Evolutionary conservation across 768 basidiomycete species (phyloP).

Genomic region (Punctularia strigosozonata): DNA sequence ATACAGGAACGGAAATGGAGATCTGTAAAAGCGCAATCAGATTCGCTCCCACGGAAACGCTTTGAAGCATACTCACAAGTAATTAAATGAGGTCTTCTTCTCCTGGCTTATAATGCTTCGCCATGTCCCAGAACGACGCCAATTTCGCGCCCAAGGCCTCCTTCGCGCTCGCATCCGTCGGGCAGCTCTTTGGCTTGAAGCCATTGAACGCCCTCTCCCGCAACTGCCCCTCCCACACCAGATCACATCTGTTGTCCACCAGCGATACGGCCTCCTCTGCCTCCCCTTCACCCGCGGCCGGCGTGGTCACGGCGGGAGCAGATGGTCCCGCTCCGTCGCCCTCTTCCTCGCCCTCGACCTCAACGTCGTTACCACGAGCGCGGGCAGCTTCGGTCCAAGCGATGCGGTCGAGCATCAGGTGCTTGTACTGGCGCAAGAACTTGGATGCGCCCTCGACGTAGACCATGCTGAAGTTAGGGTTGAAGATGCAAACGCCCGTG

Average conservation of each 20-base stretch:
- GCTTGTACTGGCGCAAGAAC: constrained; percentile 77
- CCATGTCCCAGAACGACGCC: constrained; percentile 89
- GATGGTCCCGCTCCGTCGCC: constrained; percentile 18
- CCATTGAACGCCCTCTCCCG: constrained; percentile 69
- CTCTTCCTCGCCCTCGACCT: constrained; percentile 28
- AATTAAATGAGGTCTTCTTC: constrained; percentile 61
- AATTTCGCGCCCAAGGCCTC: constrained; percentile 78
- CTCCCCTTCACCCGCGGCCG: constrained; percentile 15
- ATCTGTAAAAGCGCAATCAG: no score
- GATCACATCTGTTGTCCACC: constrained; percentile 78
- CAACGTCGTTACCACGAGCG: constrained; percentile 53
- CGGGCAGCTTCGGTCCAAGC: constrained; percentile 90
- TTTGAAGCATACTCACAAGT: no score
- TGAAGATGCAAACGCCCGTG: constrained; percentile 84
- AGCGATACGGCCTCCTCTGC: constrained; percentile 34
- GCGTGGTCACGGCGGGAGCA: constrained; percentile 24
- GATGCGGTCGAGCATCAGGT: constrained; percentile 77
- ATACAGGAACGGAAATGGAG: no score
- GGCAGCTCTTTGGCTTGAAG: constrained; percentile 76
- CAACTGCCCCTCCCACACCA: constrained; percentile 89
- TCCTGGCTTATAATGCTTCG: constrained; percentile 81
- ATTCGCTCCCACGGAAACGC: no score
- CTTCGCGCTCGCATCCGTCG: constrained; percentile 76
- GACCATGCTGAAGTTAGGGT: constrained; percentile 80
- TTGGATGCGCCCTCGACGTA: constrained; percentile 89